Evolutionary conservation across 1,284 basidiomycete genomes (phyloP).

Genomic region (Amylostereum chailletii): DNA sequence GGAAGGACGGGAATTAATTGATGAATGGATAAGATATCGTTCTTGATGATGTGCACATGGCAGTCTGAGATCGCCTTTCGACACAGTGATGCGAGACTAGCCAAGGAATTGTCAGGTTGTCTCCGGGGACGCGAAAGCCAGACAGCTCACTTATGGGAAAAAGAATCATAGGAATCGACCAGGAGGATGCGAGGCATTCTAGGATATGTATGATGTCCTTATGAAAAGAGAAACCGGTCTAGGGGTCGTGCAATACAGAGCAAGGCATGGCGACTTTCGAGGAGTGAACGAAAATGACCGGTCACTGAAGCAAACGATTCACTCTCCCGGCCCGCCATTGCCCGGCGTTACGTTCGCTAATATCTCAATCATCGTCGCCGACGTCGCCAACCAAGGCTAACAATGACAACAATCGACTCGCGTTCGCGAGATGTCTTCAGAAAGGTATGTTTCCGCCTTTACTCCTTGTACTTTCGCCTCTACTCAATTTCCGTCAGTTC

Average conservation of each 20-base stretch:
- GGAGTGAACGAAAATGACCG: neutral
- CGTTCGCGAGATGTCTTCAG: conserved; percentile 23
- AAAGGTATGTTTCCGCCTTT: conserved; percentile 18
- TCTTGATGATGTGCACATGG: conserved; percentile 61
- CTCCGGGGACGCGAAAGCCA: conserved; percentile 1
- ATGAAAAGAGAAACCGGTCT: too few species aligned
- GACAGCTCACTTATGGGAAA: conserved; percentile 70
- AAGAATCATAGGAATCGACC: conserved; percentile 81
- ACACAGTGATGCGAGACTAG: conserved; percentile 58
- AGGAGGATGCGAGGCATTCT: conserved; percentile 40
- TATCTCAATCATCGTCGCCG: too few species aligned
- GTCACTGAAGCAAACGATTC: too few species aligned
- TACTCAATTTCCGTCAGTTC: conserved; percentile 36
- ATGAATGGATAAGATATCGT: conserved; percentile 46
- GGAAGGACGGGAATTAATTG: conserved; percentile 43
- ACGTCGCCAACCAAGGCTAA: neutral
- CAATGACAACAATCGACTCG: neutral
- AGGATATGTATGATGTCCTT: neutral
- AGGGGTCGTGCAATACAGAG: too few species aligned
- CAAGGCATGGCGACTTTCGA: conserved; percentile 3
- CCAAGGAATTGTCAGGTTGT: conserved; percentile 1
- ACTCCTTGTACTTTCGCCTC: neutral
- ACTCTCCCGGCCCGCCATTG: too few species aligned
- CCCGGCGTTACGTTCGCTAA: too few species aligned
- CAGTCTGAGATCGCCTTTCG: conserved; percentile 49